These are phyloP conservation scores for Pulveroboletus ravenelii DNA, from an alignment of 768 basidiomycete genomes.

Conservation along the genomic window DNA sequence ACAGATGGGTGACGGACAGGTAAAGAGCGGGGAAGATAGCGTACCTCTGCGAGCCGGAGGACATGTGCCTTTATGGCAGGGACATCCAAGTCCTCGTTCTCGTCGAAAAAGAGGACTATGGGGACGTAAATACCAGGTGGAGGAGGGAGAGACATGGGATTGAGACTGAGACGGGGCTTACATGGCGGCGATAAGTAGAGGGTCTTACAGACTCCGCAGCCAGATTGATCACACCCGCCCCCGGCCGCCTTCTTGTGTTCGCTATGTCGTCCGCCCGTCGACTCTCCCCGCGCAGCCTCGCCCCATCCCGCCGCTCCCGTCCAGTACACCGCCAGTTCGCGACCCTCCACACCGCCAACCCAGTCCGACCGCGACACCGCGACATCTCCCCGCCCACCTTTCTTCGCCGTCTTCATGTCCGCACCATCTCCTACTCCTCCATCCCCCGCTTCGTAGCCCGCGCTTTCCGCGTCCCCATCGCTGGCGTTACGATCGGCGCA, in stretches of 20 bases:
- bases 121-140: slow-evolving; percentile 75
- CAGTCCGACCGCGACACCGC: slow-evolving; percentile 19
- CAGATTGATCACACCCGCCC: not conserved
- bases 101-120: slow-evolving; percentile 67
- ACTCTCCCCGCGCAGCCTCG: not conserved
- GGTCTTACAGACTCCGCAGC: not conserved
- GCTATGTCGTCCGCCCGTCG: not conserved
- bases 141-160: slow-evolving; percentile 42
- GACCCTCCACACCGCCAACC: not conserved
- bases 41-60: slow-evolving; percentile 66
- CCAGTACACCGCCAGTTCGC: not conserved
- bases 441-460: slow-evolving; percentile 86
- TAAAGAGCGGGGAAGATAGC: not conserved
- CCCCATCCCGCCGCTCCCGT: not conserved
- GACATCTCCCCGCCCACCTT: slow-evolving; percentile 33
- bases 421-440: slow-evolving; percentile 79
- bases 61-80: slow-evolving; percentile 64
- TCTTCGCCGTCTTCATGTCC: slow-evolving; percentile 64
- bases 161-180: no score
- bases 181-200: not conserved
- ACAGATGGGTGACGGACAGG: slow-evolving; percentile 19
- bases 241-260: not conserved
- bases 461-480: slow-evolving; percentile 85
- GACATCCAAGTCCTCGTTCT: slow-evolving; percentile 67
- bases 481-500: slow-evolving; percentile 84